Evolutionary conservation across 176 grass and related monocot species (phyloP), one percentile per base, ranked within the genome.

Genomic region (Elaeis guineensis): DNA sequence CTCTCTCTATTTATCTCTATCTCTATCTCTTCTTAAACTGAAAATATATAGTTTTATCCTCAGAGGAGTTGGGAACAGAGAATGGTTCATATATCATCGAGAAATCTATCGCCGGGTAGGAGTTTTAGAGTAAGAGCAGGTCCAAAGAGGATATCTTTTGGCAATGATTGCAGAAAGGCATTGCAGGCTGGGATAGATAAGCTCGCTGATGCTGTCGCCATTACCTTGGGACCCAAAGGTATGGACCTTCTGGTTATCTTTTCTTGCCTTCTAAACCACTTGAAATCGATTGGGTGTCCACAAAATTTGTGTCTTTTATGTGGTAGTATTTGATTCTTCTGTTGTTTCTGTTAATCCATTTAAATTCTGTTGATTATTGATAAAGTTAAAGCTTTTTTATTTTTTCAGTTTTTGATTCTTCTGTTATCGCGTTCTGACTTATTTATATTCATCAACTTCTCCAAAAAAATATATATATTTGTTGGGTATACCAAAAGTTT

Each of bases 161-260:
- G 78, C 4, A 76, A 82, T 1, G 62, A 80, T 32, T 91, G 83
- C 74, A 85, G 92, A 69, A 82, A 76, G 15, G 70, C 80, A 25
- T 83, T 96, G 59, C 64, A 85, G 12, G 57, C 77, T 14, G 92
- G 92, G 26, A 97, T 97, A 29, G 73, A 97, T 72, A 90, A 96
- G 72, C 92, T 96, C 22, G 92, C 92, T 25, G 87, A 91, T 58
- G 80, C 87, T 9, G 86, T 96, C 17, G 69, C 80, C 0, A 80
- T 96, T 51, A 96, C 91, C 50, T 83, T 90, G 70, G 91, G 86
- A 4, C 91, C 91, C 15, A 96, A 82, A 90, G 86, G 91, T 95
- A 54, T 12, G 51, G 51, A 21, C 8, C 24, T 58, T 54, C 11
- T 44, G 1, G 35, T 44, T 44, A 9, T 44, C 35, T 44, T 44